Evolutionary conservation across 169 alveolate genomes (phyloP), one percentile per base, ranked within the genome.

Genomic region (Cryptosporidium bovis): DNA sequence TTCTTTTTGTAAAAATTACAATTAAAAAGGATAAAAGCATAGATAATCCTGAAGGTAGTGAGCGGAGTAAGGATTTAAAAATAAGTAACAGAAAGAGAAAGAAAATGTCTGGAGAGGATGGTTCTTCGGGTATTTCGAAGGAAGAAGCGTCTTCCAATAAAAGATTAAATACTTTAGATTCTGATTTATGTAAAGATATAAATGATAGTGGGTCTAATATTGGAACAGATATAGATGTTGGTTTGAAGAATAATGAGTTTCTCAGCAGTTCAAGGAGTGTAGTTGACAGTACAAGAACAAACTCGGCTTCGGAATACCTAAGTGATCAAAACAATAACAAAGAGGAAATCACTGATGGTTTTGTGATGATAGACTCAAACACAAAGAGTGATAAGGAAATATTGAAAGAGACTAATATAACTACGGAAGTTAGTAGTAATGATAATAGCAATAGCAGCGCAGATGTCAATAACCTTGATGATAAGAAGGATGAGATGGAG

Each of bases 61-160:
- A 69, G 83, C 31, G 83, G 83, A 69, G 83, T 33, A 64, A 69
- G 66, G 83, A 53, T 69, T 51, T 64, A n/a, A 53, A 66, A 66
- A 51, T 44, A 69, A 66, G 65, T 7, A 53, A 51, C 40, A 69
- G 51, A 13, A 69, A 69, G 36, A 69, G 83, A 60, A 68, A 62
- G 20, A 77, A 60, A 71, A 77, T 60, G 69, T 58, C 44, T 29
- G 64, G 50, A 40, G 87, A 77, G 64, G 87, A 36, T 5, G 50
- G 50, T 77, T 40, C 71, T 60, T 77, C 65, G 13, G 24, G 62
- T 2, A 36, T 40, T 13, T 40, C 69, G 62, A 34, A 24, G n/a
- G 87, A 60, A 12, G 85, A 60, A 12, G 60, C 24, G 48, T 40
- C 48, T 40, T 40, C 48, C 48, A 40, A 40, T 40, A 40, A 40